Percentiles rank a stretch among this genome's conserved stretches.
Conservation (phyloP, 345 rosid genomes). For the Citrus cavaleriei region DNA sequence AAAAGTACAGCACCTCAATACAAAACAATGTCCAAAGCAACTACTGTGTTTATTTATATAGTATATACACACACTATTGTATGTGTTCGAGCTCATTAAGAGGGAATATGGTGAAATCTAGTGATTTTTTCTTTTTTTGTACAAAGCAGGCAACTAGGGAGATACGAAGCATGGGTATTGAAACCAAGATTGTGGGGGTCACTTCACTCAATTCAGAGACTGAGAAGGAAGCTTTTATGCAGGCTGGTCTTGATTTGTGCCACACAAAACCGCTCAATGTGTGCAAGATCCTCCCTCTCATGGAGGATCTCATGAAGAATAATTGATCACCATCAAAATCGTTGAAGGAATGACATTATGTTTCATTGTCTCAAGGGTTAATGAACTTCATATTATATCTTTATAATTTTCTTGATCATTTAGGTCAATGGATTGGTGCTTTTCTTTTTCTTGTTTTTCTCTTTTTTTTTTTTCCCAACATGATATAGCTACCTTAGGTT, state of each 20-base stretch:
- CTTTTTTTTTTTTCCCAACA: no score
- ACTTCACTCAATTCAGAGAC: constrained; percentile 3
- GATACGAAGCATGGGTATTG: constrained; percentile 32
- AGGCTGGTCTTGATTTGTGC: constrained; percentile 34
- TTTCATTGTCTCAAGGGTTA: background rate
- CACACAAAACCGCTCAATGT: background rate
- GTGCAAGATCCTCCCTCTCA: background rate
- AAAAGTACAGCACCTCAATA: no score
- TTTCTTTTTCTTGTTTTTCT: no score
- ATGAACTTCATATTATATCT: background rate
- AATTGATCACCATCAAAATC: background rate
- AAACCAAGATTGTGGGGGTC: constrained; percentile 34
- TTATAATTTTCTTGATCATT: background rate
- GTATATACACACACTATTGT: no score
- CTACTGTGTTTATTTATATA: no score
- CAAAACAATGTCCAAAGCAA: no score
- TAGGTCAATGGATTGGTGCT: background rate
- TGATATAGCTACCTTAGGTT: background rate
- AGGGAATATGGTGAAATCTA: no score
- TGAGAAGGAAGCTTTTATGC: constrained; percentile 16
- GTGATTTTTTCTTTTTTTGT: background rate
- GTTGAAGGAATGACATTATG: background rate
- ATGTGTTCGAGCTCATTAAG: no score
- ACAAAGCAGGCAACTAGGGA: constrained; percentile 31
- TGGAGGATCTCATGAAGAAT: background rate